Conservation (phyloP, 352 stramenopile genomes). For the Phytophthora crassamura region DNA sequence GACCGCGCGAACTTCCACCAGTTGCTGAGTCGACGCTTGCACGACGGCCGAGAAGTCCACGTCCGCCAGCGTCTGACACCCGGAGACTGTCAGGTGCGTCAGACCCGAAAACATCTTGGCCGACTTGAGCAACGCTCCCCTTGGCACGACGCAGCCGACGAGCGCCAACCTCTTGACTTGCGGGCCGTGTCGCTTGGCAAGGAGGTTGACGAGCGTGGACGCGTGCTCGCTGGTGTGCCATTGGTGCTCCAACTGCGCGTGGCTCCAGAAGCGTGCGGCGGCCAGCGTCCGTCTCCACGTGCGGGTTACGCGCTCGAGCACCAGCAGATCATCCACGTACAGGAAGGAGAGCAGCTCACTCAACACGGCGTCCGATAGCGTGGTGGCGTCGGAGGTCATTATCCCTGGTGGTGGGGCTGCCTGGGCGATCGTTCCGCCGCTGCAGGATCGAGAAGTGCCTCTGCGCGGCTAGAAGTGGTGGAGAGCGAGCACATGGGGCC, state of each 20-base stretch:
- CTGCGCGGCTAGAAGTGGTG: not conserved
- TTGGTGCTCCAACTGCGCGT: conserved; percentile 43
- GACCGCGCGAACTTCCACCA: conserved; percentile 55
- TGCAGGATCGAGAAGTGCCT: conserved; percentile 25
- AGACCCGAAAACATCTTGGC: conserved; percentile 42
- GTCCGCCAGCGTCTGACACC: conserved; percentile 62
- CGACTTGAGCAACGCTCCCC: conserved; percentile 38
- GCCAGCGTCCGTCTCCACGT: conserved; percentile 45
- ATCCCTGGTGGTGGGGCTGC: conserved; percentile 6
- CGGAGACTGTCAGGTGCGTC: conserved; percentile 56
- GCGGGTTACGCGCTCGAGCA: conserved; percentile 51
- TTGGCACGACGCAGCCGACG: conserved; percentile 54
- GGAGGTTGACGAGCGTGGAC: conserved; percentile 29
- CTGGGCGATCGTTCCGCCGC: conserved; percentile 15
- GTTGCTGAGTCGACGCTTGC: conserved; percentile 35
- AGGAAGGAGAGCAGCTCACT: conserved; percentile 59
- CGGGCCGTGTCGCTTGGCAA: conserved; percentile 48
- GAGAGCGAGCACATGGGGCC: not conserved
- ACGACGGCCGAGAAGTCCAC: conserved; percentile 50
- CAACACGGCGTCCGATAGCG: conserved; percentile 27
- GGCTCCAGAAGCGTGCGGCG: conserved; percentile 39
- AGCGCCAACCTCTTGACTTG: conserved; percentile 51
- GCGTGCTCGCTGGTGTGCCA: conserved; percentile 37
- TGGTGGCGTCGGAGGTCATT: conserved; percentile 19
- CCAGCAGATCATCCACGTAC: conserved; percentile 55